Conservation (phyloP, 2,329 filamentous ascomycete genomes). For the Colletotrichum spinosum region DNA sequence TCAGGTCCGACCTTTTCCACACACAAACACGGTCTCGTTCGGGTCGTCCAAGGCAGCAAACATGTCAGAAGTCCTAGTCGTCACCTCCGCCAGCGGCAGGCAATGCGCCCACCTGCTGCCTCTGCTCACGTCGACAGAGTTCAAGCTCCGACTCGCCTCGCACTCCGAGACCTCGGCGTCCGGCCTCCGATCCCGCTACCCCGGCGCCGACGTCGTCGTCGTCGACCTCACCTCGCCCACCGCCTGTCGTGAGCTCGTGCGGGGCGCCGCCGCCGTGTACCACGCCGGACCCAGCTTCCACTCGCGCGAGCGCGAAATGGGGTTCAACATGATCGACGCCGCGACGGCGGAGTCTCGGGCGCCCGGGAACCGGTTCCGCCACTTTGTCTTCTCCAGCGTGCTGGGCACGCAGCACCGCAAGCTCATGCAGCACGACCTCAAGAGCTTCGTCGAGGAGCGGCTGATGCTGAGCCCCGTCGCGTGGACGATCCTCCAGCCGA, state of each 20-base stretch:
- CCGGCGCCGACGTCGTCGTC: not conserved
- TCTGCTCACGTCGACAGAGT: constrained; percentile 4
- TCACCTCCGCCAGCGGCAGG: constrained; percentile 8
- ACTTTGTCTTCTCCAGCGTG: constrained; percentile 10
- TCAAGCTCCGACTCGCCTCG: not conserved
- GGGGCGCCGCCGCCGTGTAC: not conserved
- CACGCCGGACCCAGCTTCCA: constrained; percentile 1
- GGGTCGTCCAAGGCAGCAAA: constrained; percentile 1
- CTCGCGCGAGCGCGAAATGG: constrained; percentile 18
- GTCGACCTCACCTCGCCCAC: not conserved
- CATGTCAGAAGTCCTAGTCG: constrained; percentile 12
- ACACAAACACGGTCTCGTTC: not conserved
- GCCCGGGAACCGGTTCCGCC: not conserved
- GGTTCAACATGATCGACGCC: constrained; percentile 22
- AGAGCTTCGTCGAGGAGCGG: constrained; percentile 13
- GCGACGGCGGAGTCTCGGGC: not conserved
- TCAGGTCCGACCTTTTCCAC: not conserved
- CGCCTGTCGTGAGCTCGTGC: constrained; percentile 8
- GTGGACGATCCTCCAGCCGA: constrained; percentile 14
- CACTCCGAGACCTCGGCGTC: not conserved
- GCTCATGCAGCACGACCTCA: constrained; percentile 17
- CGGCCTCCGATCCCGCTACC: not conserved
- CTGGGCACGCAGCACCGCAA: constrained; percentile 14
- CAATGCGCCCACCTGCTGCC: constrained; percentile 5
- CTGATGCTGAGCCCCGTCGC: constrained; percentile 9